Conservation (phyloP, 2,329 filamentous ascomycete species). For the Aspergillus puulaauensis region DNA sequence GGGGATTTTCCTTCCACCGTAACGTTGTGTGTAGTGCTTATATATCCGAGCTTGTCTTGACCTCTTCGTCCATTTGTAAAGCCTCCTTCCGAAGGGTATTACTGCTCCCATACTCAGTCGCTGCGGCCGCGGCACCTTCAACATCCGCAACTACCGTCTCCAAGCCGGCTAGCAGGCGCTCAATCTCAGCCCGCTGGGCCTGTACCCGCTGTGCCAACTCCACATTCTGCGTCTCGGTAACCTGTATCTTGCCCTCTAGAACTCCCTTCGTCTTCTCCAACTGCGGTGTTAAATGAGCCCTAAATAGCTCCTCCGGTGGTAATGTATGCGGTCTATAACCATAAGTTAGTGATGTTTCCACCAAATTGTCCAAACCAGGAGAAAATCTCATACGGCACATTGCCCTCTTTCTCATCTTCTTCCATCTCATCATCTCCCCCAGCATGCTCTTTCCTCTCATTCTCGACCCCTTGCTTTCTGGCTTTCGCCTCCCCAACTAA, state of each 20-base stretch:
- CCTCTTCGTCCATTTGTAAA: slow-evolving; percentile 45
- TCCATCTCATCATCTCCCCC: slow-evolving; percentile 36
- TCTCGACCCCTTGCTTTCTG: slow-evolving; percentile 44
- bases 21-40: slow-evolving; percentile 15
- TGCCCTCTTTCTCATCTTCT: slow-evolving; percentile 38
- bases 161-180: slow-evolving; percentile 53
- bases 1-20: neutral
- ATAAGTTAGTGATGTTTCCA: neutral
- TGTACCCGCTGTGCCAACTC: slow-evolving; percentile 52
- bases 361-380: neutral
- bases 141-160: slow-evolving; percentile 59
- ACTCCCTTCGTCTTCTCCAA: slow-evolving; percentile 51
- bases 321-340: slow-evolving; percentile 56
- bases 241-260: slow-evolving; percentile 51
- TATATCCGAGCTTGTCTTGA: slow-evolving; percentile 29
- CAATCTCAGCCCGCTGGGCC: slow-evolving; percentile 58
- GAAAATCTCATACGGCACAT: slow-evolving; percentile 47
- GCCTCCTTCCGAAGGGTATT: slow-evolving; percentile 42
- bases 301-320: slow-evolving; percentile 55
- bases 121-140: slow-evolving; percentile 49
- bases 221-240: slow-evolving; percentile 54
- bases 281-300: slow-evolving; percentile 59
- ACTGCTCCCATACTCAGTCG: slow-evolving; percentile 39
- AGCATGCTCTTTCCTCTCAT: neutral
- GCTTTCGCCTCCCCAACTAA: slow-evolving; percentile 59